Percentiles rank a stretch among this genome's conserved stretches.
Evolutionary conservation across 176 grass and related monocot genomes (phyloP).

Genomic region (Musa itinerans): DNA sequence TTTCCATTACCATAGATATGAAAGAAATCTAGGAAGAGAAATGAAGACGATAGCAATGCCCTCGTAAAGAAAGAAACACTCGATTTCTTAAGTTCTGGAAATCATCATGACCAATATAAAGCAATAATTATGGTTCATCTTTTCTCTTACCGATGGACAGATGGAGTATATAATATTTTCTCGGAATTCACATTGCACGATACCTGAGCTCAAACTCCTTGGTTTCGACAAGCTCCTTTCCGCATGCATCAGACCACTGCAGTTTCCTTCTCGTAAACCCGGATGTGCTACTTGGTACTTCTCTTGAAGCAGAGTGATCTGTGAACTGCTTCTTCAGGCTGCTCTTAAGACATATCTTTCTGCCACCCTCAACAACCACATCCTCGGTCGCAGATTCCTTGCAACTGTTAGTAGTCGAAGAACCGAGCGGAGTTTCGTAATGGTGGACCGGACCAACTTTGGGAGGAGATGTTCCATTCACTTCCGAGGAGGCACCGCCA

Average conservation of each 20-base stretch:
- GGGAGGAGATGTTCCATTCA: conserved; percentile 2
- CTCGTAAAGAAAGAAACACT: too few relatives aligned
- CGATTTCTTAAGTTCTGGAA: too few relatives aligned
- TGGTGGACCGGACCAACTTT: conserved; percentile 2
- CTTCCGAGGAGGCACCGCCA: neutral
- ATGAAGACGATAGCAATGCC: neutral
- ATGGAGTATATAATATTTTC: neutral
- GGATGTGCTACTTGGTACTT: neutral
- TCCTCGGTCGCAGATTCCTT: neutral
- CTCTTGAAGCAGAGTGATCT: neutral
- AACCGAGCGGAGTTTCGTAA: conserved; percentile 12
- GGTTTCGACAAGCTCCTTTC: conserved; percentile 24
- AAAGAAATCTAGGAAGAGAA: too few relatives aligned
- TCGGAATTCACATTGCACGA: neutral
- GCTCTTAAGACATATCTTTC: neutral
- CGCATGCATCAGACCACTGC: conserved; percentile 25
- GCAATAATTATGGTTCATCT: neutral
- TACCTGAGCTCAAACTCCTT: conserved; percentile 26
- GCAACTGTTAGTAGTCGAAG: neutral
- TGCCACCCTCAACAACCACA: neutral
- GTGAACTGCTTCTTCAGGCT: conserved; percentile 5
- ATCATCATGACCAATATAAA: too few relatives aligned
- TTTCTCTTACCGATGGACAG: neutral
- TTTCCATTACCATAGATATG: too few relatives aligned
- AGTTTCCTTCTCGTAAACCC: conserved; percentile 11